Percentiles rank a stretch among this genome's conserved stretches.
These are phyloP conservation scores for Mortierella sp. DNA, from an alignment of 371 early-diverging fungal genomes.

Conservation along the genomic window DNA sequence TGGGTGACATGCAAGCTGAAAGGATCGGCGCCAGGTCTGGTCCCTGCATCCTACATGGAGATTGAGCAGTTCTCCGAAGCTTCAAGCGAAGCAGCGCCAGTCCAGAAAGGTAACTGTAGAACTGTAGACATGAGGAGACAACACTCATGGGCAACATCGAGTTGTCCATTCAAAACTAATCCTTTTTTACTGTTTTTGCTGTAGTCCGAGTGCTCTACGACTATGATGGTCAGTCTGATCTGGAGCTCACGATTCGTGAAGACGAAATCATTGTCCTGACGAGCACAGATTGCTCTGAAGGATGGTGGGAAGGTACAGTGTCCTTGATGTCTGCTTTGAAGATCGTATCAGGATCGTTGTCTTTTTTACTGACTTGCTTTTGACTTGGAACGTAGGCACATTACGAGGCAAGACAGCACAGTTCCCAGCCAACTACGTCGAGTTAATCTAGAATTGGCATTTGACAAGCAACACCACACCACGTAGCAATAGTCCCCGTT, in stretches of 20 bases:
- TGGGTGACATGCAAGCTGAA: constrained; percentile 72
- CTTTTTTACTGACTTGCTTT: no score
- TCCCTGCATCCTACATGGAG: constrained; percentile 78
- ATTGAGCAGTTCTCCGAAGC: constrained; percentile 51
- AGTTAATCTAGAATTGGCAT: constrained; percentile 18
- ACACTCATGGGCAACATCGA: background rate
- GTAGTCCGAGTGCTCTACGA: constrained; percentile 79
- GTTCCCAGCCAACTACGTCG: constrained; percentile 89
- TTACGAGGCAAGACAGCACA: constrained; percentile 76
- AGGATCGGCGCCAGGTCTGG: constrained; percentile 67
- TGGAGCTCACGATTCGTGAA: constrained; percentile 77
- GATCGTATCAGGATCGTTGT: background rate
- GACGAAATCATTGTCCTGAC: constrained; percentile 74
- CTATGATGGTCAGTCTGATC: constrained; percentile 77
- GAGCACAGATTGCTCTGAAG: constrained; percentile 67
- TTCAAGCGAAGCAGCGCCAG: constrained; percentile 22
- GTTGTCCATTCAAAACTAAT: background rate
- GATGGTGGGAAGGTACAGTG: constrained; percentile 81
- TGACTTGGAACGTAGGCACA: constrained; percentile 57
- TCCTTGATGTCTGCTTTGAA: background rate
- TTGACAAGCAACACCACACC: no score
- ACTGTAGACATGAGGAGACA: background rate
- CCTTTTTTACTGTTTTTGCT: background rate
- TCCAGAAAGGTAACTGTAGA: constrained; percentile 27
- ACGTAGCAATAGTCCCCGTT: no score